Percentiles rank a stretch among this genome's conserved stretches.
Evolutionary conservation across 1,139 yeast species (phyloP).

Genomic region (Kodamaea suecica): DNA sequence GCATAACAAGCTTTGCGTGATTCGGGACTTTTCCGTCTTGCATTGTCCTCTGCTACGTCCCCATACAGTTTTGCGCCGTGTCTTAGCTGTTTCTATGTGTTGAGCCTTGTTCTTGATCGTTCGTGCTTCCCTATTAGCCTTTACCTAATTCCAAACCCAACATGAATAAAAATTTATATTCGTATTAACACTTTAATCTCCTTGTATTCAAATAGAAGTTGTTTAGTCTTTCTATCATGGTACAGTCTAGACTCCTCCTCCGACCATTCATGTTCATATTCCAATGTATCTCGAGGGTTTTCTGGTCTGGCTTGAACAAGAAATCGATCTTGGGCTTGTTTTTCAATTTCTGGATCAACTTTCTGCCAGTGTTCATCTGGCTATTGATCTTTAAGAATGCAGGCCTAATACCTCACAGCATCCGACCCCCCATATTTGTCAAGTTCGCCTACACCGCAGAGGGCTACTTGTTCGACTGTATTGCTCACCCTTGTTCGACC

Average conservation of each 20-base stretch:
- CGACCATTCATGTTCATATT: conserved; percentile 19
- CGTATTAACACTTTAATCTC: too few species aligned
- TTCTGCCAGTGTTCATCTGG: conserved; percentile 58
- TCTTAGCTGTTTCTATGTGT: too few species aligned
- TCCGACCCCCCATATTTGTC: conserved; percentile 57
- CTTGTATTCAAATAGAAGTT: too few species aligned
- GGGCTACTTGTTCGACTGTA: conserved; percentile 25
- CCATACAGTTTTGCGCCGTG: too few species aligned
- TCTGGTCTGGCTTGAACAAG: conserved; percentile 36
- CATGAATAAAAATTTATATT: too few species aligned
- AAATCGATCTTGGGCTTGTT: conserved; percentile 35
- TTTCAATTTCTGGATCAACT: conserved; percentile 47
- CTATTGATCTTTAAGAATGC: conserved; percentile 59
- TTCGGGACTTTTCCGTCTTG: too few species aligned
- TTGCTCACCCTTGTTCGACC: conserved; percentile 2
- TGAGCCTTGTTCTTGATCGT: too few species aligned
- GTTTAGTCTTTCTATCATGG: neutral
- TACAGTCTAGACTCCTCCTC: conserved; percentile 5
- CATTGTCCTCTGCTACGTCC: too few species aligned
- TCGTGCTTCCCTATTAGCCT: too few species aligned
- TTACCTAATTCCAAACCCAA: too few species aligned
- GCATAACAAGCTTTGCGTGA: too few species aligned
- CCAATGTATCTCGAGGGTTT: conserved; percentile 20
- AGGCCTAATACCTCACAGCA: conserved; percentile 51
- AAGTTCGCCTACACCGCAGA: conserved; percentile 44